phyloP scores from a whole-genome alignment of 2,329 filamentous ascomycete species.

The Tolypocladium endophyticum region DNA sequence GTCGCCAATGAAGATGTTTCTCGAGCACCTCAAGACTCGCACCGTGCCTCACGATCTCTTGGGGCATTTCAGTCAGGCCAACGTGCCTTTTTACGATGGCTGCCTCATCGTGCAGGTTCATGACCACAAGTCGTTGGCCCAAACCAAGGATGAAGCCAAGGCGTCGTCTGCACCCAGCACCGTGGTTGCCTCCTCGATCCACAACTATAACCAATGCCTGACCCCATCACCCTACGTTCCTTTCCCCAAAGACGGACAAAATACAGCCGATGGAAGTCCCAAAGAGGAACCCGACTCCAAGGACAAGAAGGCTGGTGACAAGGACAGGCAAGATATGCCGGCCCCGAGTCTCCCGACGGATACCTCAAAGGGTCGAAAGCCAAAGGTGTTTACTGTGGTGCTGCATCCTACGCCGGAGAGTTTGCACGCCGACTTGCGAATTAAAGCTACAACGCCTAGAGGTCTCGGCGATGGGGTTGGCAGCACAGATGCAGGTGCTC shows the following conservation, averaged over 20 bases:
- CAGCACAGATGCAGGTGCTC: conserved; percentile 33
- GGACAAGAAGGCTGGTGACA: conserved; percentile 18
- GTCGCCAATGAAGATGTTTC: conserved; percentile 74
- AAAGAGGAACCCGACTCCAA: conserved; percentile 27
- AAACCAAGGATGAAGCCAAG: conserved; percentile 48
- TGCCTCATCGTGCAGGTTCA: conserved; percentile 93
- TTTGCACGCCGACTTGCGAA: conserved; percentile 61
- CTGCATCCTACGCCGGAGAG: conserved; percentile 75
- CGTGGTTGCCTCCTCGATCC: conserved; percentile 67
- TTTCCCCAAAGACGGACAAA: conserved; percentile 52
- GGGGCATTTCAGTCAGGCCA: conserved; percentile 59
- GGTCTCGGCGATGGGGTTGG: conserved; percentile 22
- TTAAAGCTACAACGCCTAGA: conserved; percentile 64
- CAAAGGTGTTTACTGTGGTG: conserved; percentile 65
- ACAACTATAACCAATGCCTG: conserved; percentile 83
- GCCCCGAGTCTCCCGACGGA: conserved; percentile 38
- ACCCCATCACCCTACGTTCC: conserved; percentile 81
- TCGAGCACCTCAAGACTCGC: conserved; percentile 65
- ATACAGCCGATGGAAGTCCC: conserved; percentile 12
- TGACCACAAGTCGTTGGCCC: conserved; percentile 63
- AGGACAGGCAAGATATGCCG: conserved; percentile 50
- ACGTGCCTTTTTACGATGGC: conserved; percentile 82
- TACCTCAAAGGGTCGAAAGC: conserved; percentile 36
- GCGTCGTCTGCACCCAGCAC: conserved; percentile 45
- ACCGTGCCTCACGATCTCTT: conserved; percentile 87